phyloP scores from a whole-genome alignment of 345 rosid genomes.

The Syzygium grande region DNA sequence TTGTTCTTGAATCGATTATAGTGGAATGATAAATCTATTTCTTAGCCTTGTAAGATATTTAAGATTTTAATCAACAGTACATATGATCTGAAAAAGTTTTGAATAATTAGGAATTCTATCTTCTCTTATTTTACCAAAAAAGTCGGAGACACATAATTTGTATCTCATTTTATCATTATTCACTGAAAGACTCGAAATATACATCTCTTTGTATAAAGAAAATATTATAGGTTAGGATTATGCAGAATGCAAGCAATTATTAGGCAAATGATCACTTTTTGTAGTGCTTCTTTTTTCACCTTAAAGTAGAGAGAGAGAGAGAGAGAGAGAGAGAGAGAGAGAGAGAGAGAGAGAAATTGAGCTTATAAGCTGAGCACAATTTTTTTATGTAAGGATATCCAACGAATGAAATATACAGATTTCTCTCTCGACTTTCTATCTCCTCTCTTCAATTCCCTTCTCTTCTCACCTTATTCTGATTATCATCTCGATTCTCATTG shows the following conservation, averaged over 20 bases:
- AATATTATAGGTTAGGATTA: background rate
- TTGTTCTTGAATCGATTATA: background rate
- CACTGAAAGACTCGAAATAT: background rate
- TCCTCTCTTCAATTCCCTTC: background rate
- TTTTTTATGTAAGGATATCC: background rate
- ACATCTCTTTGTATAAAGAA: background rate
- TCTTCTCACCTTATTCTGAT: background rate
- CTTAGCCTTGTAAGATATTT: background rate
- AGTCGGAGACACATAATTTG: background rate
- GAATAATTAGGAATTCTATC: background rate
- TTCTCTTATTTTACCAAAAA: background rate
- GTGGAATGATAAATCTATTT: background rate
- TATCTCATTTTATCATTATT: background rate
- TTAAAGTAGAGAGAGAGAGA: background rate
- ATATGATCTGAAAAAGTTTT: background rate
- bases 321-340: background rate
- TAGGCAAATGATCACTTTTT: background rate
- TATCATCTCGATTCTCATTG: background rate
- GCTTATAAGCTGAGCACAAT: background rate
- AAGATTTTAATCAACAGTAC: background rate
- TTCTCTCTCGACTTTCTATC: background rate
- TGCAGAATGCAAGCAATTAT: background rate
- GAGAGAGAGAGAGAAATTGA: background rate
- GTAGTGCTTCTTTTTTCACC: background rate
- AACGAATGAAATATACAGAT: background rate